Percentiles rank a stretch among this genome's conserved stretches.
Conservation (phyloP, 2,329 filamentous ascomycete species). For the Alternaria triticimaculans region DNA sequence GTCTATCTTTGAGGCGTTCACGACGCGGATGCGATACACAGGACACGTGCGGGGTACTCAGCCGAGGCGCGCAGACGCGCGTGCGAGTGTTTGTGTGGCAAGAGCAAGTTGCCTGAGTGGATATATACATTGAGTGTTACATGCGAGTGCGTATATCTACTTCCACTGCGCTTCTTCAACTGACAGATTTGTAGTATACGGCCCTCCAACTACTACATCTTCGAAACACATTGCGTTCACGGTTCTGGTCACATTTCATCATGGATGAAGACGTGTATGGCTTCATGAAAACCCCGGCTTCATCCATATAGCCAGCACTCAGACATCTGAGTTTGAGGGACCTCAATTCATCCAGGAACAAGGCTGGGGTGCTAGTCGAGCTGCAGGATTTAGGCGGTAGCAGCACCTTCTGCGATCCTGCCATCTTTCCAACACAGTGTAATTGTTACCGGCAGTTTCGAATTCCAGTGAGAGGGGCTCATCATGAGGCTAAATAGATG, state of each 20-base stretch:
- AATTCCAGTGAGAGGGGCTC: not conserved
- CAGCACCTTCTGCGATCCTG: not conserved
- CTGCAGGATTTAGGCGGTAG: not conserved
- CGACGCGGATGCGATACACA: not conserved
- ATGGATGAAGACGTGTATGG: not conserved
- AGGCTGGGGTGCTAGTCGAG: not conserved
- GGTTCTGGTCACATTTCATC: not conserved
- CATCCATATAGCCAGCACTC: not conserved
- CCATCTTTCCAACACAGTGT: not conserved
- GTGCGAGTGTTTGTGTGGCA: not conserved
- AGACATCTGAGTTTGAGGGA: not conserved
- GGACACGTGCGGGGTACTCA: not conserved
- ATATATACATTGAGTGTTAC: not conserved
- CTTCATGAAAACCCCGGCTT: no score
- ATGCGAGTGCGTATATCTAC: not conserved
- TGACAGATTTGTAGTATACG: not conserved
- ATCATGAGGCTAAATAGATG: not conserved
- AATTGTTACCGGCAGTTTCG: not conserved
- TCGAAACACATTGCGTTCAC: not conserved
- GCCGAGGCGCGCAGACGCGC: not conserved
- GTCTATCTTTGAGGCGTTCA: constrained; percentile 2
- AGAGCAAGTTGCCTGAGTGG: not conserved
- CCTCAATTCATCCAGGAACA: not conserved
- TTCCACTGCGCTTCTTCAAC: not conserved
- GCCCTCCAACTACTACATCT: not conserved